Evolutionary conservation across 495 filamentous ascomycete genomes (phyloP).

Genomic region (Penicillium arizonense): DNA sequence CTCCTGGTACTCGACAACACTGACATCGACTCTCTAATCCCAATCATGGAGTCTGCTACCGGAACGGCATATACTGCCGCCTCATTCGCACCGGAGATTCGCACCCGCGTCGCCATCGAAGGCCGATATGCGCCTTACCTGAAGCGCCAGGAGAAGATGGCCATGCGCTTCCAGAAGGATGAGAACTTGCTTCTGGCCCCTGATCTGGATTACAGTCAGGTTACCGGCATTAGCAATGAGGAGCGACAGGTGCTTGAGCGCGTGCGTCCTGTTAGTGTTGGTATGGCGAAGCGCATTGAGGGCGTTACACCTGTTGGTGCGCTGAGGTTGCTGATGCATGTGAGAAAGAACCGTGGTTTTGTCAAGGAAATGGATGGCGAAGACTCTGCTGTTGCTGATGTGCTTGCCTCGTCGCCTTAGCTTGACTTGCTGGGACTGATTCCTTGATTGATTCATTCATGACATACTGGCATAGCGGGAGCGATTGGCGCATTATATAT

Average conservation of each 20-base stretch:
- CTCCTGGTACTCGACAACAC: conserved; percentile 64
- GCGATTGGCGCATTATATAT: conserved; percentile 5
- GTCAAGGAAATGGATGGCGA: conserved; percentile 13
- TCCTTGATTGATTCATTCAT: background rate
- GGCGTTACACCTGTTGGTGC: conserved; percentile 61
- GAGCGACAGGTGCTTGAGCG: conserved; percentile 69
- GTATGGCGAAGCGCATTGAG: conserved; percentile 85
- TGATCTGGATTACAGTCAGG: conserved; percentile 71
- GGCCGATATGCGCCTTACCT: conserved; percentile 84
- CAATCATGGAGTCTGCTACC: conserved; percentile 46
- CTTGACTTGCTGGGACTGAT: background rate
- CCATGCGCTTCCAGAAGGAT: conserved; percentile 66
- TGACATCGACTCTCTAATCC: conserved; percentile 52
- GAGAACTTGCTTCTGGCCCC: conserved; percentile 70
- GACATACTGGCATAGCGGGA: conserved; percentile 10
- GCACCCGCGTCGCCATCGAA: conserved; percentile 72
- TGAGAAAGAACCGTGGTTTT: conserved; percentile 27
- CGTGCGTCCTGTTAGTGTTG: conserved; percentile 76
- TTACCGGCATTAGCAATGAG: conserved; percentile 73
- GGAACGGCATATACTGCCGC: conserved; percentile 39
- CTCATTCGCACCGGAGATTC: conserved; percentile 55
- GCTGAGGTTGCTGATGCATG: conserved; percentile 45
- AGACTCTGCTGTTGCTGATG: conserved; percentile 11
- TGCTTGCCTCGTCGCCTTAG: conserved; percentile 18
- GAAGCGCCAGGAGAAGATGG: conserved; percentile 60